Conservation (phyloP, 1,139 yeast species). For the Suhomyces bolitotheri region DNA sequence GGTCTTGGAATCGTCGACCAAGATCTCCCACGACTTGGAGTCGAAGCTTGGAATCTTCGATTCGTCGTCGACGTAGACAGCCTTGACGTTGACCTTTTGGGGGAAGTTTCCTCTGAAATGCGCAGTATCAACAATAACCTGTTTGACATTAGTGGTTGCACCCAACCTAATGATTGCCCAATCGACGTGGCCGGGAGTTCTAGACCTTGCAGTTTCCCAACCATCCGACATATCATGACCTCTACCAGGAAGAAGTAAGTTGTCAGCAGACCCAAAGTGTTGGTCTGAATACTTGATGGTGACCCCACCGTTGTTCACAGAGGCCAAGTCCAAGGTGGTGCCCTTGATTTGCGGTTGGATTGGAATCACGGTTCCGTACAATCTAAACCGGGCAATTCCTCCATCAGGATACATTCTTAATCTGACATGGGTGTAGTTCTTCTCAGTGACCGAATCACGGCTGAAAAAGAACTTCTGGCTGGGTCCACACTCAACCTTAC, state of each 20-base stretch:
- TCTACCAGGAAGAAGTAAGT: constrained; percentile 85
- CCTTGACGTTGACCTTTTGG: constrained; percentile 68
- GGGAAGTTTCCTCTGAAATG: constrained; percentile 95
- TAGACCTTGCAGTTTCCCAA: constrained; percentile 94
- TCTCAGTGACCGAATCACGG: constrained; percentile 56
- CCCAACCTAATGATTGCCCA: constrained; percentile 88
- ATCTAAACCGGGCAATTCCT: constrained; percentile 90
- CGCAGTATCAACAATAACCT: constrained; percentile 82
- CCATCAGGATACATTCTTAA: constrained; percentile 96
- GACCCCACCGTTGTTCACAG: constrained; percentile 85
- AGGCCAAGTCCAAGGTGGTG: constrained; percentile 68
- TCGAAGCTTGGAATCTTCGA: constrained; percentile 40
- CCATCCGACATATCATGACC: constrained; percentile 98
- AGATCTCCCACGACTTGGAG: constrained; percentile 51
- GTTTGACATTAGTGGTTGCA: constrained; percentile 53
- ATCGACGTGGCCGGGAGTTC: constrained; percentile 80
- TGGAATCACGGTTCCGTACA: constrained; percentile 80
- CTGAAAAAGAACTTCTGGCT: constrained; percentile 79
- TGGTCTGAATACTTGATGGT: constrained; percentile 83
- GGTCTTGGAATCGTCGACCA: constrained; percentile 73
- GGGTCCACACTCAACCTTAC: constrained; percentile 82
- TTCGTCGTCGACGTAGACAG: constrained; percentile 41
- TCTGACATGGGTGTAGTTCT: constrained; percentile 74
- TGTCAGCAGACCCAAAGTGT: constrained; percentile 90
- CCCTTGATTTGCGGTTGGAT: constrained; percentile 50